phyloP scores from a whole-genome alignment of 1,284 basidiomycete species.

The Bondarzewia mesenterica region DNA sequence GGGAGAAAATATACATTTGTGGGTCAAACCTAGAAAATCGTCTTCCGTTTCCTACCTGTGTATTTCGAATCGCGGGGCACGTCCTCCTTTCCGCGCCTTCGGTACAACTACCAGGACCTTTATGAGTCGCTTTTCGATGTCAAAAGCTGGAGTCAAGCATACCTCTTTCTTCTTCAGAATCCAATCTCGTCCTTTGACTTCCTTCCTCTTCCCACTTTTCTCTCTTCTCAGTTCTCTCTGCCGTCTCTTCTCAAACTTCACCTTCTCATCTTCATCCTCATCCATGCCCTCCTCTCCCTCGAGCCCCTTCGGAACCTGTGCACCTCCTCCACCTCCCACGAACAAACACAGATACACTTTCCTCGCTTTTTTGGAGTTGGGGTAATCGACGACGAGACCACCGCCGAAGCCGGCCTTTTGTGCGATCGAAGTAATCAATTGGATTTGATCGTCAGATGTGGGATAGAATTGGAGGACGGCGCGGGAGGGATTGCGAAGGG shows the following conservation, averaged over 20 bases:
- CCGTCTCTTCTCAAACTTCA: constrained; percentile 61
- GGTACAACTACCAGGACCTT: constrained; percentile 52
- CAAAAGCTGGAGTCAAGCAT: constrained; percentile 12
- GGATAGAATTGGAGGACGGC: constrained; percentile 97
- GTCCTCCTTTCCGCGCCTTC: constrained; percentile 72
- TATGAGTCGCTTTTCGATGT: neutral
- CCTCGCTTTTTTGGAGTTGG: constrained; percentile 89
- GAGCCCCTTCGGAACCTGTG: constrained; percentile 64
- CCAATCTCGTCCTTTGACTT: constrained; percentile 68
- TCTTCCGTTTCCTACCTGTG: constrained; percentile 68
- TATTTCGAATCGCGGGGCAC: constrained; percentile 78
- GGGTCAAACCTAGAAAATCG: constrained; percentile 43
- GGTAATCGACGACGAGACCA: constrained; percentile 94
- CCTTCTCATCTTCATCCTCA: constrained; percentile 42
- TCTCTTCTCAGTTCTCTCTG: constrained; percentile 48
- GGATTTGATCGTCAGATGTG: constrained; percentile 90
- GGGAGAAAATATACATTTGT: constrained; percentile 4
- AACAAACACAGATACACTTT: constrained; percentile 90
- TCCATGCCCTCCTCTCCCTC: constrained; percentile 46
- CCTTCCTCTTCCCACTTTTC: constrained; percentile 57
- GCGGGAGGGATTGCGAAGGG: constrained; percentile 85
- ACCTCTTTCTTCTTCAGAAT: constrained; percentile 83
- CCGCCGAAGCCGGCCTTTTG: constrained; percentile 96
- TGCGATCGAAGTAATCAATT: constrained; percentile 89
- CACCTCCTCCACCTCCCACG: constrained; percentile 64